Base-by-base conservation (phyloP, 768 basidiomycete genomes). In the Lactarius psammicola region DNA sequence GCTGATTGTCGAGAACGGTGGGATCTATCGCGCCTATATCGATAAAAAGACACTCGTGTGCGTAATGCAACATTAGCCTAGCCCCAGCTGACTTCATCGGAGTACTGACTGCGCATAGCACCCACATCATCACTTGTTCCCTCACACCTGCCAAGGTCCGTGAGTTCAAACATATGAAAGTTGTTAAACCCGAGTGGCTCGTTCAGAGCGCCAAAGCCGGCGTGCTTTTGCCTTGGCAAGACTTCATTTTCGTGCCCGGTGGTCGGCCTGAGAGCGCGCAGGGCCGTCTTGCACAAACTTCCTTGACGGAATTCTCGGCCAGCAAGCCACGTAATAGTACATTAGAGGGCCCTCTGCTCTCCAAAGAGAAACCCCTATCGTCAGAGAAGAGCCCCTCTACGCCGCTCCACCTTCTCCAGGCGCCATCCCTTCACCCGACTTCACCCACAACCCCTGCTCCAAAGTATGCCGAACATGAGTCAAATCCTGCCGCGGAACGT, bases 91-190 rank as follows among this genome's bases (percentile, higher is more conserved):
- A 46, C 42, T 6, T 15, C 8, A 38, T 34, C 34, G 30, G 9
- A 11, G 28, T 59, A 40, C 17, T 28, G 33, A 70, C 17, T 56
- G 40, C 23, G 58, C 57, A 46, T 71, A 93, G 92, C 34, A 96
- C 95, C 0, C 95, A 97, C 74, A 88, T 99, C 70, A 80, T 99
- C 58, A 96, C 97, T 4, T 90, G 89, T 69, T 90, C 92, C 36
- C 82, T 99, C 53, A 98, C 96, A 0, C 89, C 93, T 0, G 86
- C 87, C 49, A 99, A 98, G 77, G 83, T 94, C 53, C 85, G 84
- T 26, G 94, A 96, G 71, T 98, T 95, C 76, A 84, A 88, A 74
- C 76, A 88, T 49, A 90, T 96, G 89, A 97, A 95, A 74, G 89
- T 98, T 18, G 94, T 90, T 44, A 81, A 80, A 55, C 94, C 95